These are phyloP conservation scores for Heterobasidion annosum DNA, from an alignment of 1,284 basidiomycete genomes.

Conservation along the genomic window DNA sequence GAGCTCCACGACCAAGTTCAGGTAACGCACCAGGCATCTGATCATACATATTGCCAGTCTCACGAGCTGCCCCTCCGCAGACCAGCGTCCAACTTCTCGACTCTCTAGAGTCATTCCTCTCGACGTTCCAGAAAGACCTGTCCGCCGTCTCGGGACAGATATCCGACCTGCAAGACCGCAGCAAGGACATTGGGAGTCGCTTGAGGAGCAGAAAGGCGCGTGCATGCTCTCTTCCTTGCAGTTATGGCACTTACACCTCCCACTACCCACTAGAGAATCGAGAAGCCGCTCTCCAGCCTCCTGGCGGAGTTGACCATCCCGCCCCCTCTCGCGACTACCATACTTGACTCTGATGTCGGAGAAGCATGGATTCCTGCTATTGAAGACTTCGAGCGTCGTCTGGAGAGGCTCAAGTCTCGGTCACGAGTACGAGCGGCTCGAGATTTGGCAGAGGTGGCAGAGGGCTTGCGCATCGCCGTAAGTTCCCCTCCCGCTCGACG, in stretches of 20 bases:
- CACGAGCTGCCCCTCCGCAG: constrained; percentile 25
- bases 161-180: constrained; percentile 83
- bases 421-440: constrained; percentile 78
- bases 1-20: constrained; percentile 80
- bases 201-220: constrained; percentile 77
- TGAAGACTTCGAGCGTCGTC: constrained; percentile 68
- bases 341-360: constrained; percentile 78
- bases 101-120: constrained; percentile 84
- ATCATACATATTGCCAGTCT: not conserved
- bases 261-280: constrained; percentile 70
- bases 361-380: constrained; percentile 83
- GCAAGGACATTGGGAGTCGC: constrained; percentile 82
- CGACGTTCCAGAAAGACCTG: constrained; percentile 92
- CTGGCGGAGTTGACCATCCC: constrained; percentile 78
- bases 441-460: constrained; percentile 75
- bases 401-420: constrained; percentile 62
- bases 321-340: constrained; percentile 68
- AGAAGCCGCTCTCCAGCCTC: constrained; percentile 77
- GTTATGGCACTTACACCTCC: not conserved
- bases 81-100: constrained; percentile 72
- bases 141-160: constrained; percentile 94
- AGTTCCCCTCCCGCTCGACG: constrained; percentile 13
- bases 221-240: constrained; percentile 3
- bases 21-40: constrained; percentile 19
- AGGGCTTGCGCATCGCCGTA: constrained; percentile 82